A percentile compares a stretch with the other conserved stretches of the same genome.
phyloP scores from a whole-genome alignment of 192 early-diverging fungal genomes.

The Coemansia erecta region DNA sequence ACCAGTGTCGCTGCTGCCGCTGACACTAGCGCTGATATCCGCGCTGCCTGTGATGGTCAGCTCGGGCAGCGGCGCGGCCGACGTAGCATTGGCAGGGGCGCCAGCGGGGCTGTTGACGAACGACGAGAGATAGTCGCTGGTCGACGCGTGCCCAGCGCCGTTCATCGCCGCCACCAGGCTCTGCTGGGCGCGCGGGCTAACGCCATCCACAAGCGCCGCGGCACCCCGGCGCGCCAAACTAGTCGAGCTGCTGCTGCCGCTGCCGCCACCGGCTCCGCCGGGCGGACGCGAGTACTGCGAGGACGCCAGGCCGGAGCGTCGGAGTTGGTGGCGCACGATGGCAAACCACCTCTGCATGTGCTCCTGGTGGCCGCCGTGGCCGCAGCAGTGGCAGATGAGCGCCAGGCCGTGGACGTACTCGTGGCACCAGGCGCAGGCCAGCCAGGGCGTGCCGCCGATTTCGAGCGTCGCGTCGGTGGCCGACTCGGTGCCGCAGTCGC shows the following conservation, averaged over 20 bases:
- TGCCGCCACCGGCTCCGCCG: not conserved
- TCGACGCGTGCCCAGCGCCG: not conserved
- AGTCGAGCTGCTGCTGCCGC: slow-evolving; percentile 19
- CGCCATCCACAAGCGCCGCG: too few species aligned
- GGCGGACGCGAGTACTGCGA: slow-evolving; percentile 6
- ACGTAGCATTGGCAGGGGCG: too few species aligned
- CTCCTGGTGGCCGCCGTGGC: slow-evolving; percentile 52
- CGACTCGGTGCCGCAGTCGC: not conserved
- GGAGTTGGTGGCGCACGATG: slow-evolving; percentile 28
- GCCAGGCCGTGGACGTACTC: slow-evolving; percentile 52
- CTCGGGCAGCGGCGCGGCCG: not conserved
- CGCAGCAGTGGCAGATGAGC: slow-evolving; percentile 48
- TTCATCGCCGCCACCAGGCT: too few species aligned
- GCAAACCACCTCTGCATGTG: slow-evolving; percentile 52
- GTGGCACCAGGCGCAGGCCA: slow-evolving; percentile 48
- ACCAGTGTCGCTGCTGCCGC: not conserved
- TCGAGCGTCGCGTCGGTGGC: not conserved
- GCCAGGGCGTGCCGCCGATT: slow-evolving; percentile 31
- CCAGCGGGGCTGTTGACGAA: slow-evolving; percentile 6
- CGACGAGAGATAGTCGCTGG: slow-evolving; percentile 4
- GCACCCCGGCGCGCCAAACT: too few species aligned
- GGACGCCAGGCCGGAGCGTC: slow-evolving; percentile 20
- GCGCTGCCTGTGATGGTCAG: not conserved
- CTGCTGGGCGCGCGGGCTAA: too few species aligned
- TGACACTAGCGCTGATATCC: too few species aligned